Conservation (phyloP, 2,329 filamentous ascomycete genomes). For the Alternaria angustiovoidea region DNA sequence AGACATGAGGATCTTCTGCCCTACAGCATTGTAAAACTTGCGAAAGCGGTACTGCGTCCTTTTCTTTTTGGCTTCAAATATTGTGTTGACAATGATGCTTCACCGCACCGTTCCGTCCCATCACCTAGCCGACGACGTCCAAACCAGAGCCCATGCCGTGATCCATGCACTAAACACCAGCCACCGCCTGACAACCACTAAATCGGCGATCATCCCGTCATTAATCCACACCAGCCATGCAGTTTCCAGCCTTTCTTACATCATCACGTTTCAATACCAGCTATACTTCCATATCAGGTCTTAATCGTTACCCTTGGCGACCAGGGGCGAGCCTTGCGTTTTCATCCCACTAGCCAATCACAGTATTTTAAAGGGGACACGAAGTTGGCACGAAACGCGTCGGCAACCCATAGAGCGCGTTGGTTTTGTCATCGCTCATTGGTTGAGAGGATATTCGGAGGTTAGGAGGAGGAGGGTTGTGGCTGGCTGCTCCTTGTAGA, state of each 20-base stretch:
- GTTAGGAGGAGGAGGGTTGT: conserved; percentile 4
- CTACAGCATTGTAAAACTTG: not conserved
- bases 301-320: conserved; percentile 3
- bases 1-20: not conserved
- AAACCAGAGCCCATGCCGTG: not conserved
- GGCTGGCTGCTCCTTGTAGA: conserved; percentile 7
- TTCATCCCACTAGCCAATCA: not conserved
- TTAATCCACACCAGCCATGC: not conserved
- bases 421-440: not conserved
- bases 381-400: conserved; percentile 24
- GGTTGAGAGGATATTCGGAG: not conserved
- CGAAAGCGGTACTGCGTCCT: not conserved
- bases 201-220: conserved; percentile 3
- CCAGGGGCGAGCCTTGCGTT: not conserved
- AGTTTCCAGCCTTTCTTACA: not conserved
- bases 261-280: conserved; percentile 8
- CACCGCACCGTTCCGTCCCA: not conserved
- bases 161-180: not conserved
- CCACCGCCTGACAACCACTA: not conserved
- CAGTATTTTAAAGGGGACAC: conserved; percentile 4
- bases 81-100: not conserved
- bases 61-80: not conserved
- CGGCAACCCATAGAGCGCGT: conserved; percentile 1
- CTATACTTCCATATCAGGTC: not conserved
- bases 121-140: conserved; percentile 7